phyloP scores from a whole-genome alignment of 148 eudicot species.

The Talinum fruticosum region DNA sequence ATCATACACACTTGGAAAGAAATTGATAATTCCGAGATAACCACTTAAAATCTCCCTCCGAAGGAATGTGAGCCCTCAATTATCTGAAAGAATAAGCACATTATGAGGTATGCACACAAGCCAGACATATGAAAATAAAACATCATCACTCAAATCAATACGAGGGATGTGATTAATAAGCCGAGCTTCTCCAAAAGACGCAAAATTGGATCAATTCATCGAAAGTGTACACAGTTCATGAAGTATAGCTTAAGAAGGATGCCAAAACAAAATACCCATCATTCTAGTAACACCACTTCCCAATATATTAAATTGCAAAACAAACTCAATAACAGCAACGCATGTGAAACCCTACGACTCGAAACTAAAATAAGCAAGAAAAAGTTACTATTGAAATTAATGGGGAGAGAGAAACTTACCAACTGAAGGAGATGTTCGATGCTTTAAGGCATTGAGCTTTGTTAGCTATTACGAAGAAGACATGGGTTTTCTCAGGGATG shows the following conservation, averaged over 20 bases:
- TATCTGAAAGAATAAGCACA: slow-evolving; percentile 17
- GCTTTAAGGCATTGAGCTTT: neutral
- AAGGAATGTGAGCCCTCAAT: neutral
- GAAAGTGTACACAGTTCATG: neutral
- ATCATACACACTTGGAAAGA: slow-evolving; percentile 27
- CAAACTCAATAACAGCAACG: neutral
- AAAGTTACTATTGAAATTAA: neutral
- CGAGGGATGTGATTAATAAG: neutral
- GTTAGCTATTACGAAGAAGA: neutral
- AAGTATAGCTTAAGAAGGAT: neutral
- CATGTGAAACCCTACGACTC: neutral
- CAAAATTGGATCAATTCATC: neutral
- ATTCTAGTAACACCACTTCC: neutral
- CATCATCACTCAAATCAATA: neutral
- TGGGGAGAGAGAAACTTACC: neutral
- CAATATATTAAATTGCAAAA: slow-evolving; percentile 4
- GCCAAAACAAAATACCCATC: neutral
- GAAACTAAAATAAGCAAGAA: neutral
- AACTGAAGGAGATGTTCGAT: neutral
- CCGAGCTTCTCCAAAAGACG: too few species aligned
- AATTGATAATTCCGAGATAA: neutral
- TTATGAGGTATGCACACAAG: neutral
- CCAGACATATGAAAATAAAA: neutral
- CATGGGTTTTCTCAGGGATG: neutral
- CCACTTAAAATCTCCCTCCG: neutral